A percentile compares a stretch with the other conserved stretches of the same genome.
Conservation (phyloP, 176 grass and related monocot species). For the Oryza officinalis region DNA sequence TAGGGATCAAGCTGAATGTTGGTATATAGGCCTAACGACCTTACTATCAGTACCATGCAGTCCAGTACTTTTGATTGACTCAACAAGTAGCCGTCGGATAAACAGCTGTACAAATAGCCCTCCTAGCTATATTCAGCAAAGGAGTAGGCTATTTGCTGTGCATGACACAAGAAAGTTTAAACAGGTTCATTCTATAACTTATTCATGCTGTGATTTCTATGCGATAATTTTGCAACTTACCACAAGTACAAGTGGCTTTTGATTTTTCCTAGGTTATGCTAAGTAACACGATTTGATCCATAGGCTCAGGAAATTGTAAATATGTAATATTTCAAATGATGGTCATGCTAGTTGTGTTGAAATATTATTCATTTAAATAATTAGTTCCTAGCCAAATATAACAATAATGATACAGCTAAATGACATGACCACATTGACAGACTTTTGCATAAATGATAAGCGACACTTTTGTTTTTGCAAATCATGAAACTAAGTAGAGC, state of each 20-base stretch:
- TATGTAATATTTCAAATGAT: neutral
- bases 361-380: slow-evolving; percentile 19
- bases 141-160: slow-evolving; percentile 55
- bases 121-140: slow-evolving; percentile 68
- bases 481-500: neutral
- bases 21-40: slow-evolving; percentile 67
- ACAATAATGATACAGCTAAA: neutral
- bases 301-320: neutral
- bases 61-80: slow-evolving; percentile 61
- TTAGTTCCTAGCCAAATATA: neutral
- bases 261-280: slow-evolving; percentile 19
- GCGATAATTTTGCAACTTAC: neutral
- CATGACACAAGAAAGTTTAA: slow-evolving; percentile 62
- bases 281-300: slow-evolving; percentile 7
- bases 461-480: neutral
- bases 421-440: neutral
- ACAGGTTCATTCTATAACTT: slow-evolving; percentile 63
- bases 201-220: slow-evolving; percentile 13
- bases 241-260: neutral
- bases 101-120: slow-evolving; percentile 83
- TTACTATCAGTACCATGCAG: slow-evolving; percentile 59
- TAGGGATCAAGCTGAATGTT: slow-evolving; percentile 83
- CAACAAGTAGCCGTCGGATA: slow-evolving; percentile 53
- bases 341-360: slow-evolving; percentile 1
- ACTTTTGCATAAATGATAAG: neutral